Evolutionary conservation across 2,329 filamentous ascomycete species (phyloP).

Genomic region (Aspergillus fischeri): DNA sequence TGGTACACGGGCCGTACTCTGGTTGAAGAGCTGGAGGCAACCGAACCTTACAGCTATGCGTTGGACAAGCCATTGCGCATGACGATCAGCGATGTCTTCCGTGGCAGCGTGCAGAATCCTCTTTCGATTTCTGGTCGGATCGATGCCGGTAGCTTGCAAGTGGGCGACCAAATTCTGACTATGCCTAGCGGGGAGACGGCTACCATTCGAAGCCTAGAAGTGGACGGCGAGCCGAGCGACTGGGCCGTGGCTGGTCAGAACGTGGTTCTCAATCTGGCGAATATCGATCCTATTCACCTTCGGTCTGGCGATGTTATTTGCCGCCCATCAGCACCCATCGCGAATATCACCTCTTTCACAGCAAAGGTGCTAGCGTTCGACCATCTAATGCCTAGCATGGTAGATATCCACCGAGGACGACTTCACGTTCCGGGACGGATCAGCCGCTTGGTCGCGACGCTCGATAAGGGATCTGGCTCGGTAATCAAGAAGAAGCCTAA

Average conservation of each 20-base stretch:
- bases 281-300: conserved; percentile 81
- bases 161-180: conserved; percentile 73
- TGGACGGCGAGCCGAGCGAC: conserved; percentile 67
- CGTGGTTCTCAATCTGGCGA: conserved; percentile 73
- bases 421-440: conserved; percentile 76
- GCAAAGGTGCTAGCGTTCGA: conserved; percentile 87
- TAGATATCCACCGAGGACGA: conserved; percentile 84
- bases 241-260: conserved; percentile 95
- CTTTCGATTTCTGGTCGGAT: conserved; percentile 82
- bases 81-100: conserved; percentile 83
- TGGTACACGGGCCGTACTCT: conserved; percentile 84
- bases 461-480: conserved; percentile 77
- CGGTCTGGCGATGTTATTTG: conserved; percentile 85
- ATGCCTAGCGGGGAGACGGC: conserved; percentile 80
- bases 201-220: conserved; percentile 74
- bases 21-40: conserved; percentile 79
- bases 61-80: conserved; percentile 78
- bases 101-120: conserved; percentile 72
- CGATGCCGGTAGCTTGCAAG: conserved; percentile 76
- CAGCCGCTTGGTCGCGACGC: conserved; percentile 62
- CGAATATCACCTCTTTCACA: conserved; percentile 68
- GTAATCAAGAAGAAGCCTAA: conserved; percentile 77
- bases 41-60: conserved; percentile 66
- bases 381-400: conserved; percentile 78
- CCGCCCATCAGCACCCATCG: conserved; percentile 61